phyloP scores from a whole-genome alignment of 495 filamentous ascomycete genomes.

The Penicillium canariense region DNA sequence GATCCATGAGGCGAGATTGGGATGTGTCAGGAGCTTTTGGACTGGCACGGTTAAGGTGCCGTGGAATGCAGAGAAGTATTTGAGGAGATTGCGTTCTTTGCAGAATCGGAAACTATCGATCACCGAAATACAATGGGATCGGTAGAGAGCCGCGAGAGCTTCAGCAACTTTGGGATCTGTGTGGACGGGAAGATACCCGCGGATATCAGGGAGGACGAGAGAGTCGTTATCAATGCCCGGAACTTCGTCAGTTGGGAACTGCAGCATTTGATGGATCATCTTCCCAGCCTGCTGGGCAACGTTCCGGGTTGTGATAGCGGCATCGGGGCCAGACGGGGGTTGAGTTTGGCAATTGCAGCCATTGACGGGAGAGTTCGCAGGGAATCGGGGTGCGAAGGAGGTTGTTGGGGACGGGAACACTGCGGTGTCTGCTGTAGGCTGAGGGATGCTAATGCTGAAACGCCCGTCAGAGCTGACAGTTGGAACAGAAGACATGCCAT shows the following conservation, averaged over 20 bases:
- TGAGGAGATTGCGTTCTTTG: constrained; percentile 91
- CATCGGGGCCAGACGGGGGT: constrained; percentile 18
- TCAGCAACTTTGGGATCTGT: constrained; percentile 82
- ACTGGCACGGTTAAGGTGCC: constrained; percentile 95
- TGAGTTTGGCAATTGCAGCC: constrained; percentile 34
- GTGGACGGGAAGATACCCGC: constrained; percentile 64
- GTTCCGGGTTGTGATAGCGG: constrained; percentile 40
- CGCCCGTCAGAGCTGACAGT: constrained; percentile 6
- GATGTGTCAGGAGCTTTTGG: constrained; percentile 87
- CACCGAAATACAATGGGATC: constrained; percentile 90
- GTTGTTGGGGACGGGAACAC: constrained; percentile 64
- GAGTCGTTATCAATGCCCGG: constrained; percentile 59
- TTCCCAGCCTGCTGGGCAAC: constrained; percentile 43
- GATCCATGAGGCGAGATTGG: constrained; percentile 85
- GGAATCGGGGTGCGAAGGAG: constrained; percentile 36
- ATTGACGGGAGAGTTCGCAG: constrained; percentile 15
- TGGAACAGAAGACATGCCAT: background rate
- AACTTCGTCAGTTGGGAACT: constrained; percentile 57
- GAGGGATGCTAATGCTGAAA: constrained; percentile 42
- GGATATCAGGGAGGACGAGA: constrained; percentile 74
- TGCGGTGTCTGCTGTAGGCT: constrained; percentile 61
- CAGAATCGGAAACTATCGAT: constrained; percentile 93
- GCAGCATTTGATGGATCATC: constrained; percentile 65
- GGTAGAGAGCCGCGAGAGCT: constrained; percentile 80
- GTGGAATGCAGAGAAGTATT: constrained; percentile 92